Base-by-base conservation (phyloP, 345 rosid species). In the Aegle marmelos region DNA sequence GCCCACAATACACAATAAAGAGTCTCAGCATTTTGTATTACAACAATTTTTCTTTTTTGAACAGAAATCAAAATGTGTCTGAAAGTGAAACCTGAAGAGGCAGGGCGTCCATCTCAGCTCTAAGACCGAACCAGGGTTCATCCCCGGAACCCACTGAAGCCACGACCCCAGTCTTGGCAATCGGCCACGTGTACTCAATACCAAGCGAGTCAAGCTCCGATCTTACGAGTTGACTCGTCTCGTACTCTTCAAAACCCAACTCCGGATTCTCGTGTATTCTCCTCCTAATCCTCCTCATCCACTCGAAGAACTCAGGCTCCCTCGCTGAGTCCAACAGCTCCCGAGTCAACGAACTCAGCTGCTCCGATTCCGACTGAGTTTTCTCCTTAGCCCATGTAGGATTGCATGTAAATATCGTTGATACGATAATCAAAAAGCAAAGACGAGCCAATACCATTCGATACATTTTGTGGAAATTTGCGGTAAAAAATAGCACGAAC, bases 91-190 rank as follows among this genome's bases (percentile, higher is more conserved):
- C 92, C 90, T 84, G 89, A 73, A 87, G 70, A 2, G 86, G 88
- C 22, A 89, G 90, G 1, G 92, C 92, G 62, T 87, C 92, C 90
- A 87, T 89, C 80, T 89, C 92, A 7, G 90, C 92, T 77, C 89
- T 65, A 17, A 89, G 89, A 39, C 83, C 90, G 82, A 89, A 86
- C 85, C 81, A 87, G 2, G 88, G 92, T 16, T 84, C 68, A 28
- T 6, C 0, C 9, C 92, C 89, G 0, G 85, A 78, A 59, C 90
- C 90, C 19, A 87, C 68, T 4, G 87, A 84, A 27, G 81, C 89
- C 70, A 87, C 89, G 56, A 89, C 24, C n/a, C 90, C 90, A 16
- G 90, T 89, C 64, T 77, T 76, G 0, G 90, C 92, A 9, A 87
- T 66, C 6, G 90, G 92, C 90, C 90, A 87, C 9, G 1, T 74